A percentile compares a stretch with the other conserved stretches of the same genome.
These are phyloP conservation scores for Penicillium sp. DNA, from an alignment of 2,329 filamentous ascomycete species.

Conservation along the genomic window DNA sequence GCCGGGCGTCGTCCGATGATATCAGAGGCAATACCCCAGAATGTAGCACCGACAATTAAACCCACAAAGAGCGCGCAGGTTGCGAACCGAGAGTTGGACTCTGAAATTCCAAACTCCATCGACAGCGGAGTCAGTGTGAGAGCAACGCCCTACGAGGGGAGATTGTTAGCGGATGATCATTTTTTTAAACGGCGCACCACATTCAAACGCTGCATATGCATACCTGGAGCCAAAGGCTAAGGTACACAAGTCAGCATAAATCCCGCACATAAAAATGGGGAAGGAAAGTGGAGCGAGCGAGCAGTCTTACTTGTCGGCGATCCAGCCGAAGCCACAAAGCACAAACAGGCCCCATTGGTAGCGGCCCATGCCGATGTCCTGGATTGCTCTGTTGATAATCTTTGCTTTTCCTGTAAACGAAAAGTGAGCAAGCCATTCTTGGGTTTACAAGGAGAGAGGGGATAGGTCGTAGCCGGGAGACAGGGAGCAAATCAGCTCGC, in stretches of 20 bases:
- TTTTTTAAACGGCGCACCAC: not conserved
- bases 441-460: not conserved
- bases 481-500: not conserved
- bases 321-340: conserved; percentile 83
- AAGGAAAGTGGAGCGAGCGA: conserved; percentile 23
- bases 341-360: conserved; percentile 87
- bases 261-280: not conserved
- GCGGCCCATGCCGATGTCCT: conserved; percentile 84
- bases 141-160: conserved; percentile 66
- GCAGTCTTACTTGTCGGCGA: conserved; percentile 78
- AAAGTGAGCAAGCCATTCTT: conserved; percentile 29
- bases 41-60: conserved; percentile 75
- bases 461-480: not conserved
- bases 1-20: conserved; percentile 78
- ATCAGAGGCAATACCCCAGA: conserved; percentile 81
- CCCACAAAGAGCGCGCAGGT: conserved; percentile 78
- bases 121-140: conserved; percentile 76
- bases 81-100: conserved; percentile 77
- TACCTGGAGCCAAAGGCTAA: conserved; percentile 73
- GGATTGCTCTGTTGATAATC: conserved; percentile 81
- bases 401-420: conserved; percentile 67
- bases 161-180: conserved; percentile 16
- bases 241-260: not conserved
- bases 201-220: conserved; percentile 28
- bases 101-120: conserved; percentile 71